These are phyloP conservation scores for Corallochytrium limacisporum DNA, from an alignment of 78 protist genomes.

Conservation along the genomic window DNA sequence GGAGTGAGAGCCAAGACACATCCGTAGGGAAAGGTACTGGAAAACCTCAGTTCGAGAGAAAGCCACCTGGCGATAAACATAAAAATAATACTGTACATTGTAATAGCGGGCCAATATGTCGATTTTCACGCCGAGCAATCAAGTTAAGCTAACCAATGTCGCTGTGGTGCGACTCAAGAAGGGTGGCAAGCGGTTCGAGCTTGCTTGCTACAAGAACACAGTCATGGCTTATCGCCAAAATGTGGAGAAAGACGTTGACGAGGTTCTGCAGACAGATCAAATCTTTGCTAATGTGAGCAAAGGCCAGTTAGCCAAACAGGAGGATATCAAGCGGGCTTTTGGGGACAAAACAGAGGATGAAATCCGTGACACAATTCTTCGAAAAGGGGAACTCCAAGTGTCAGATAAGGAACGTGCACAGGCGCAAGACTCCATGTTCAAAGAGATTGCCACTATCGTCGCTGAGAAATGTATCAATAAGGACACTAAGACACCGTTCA, in stretches of 20 bases:
- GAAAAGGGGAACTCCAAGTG: slow-evolving; percentile 80
- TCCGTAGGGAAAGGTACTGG: no score
- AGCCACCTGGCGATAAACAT: no score
- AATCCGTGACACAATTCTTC: slow-evolving; percentile 20
- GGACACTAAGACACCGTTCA: slow-evolving; percentile 57
- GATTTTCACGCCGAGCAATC: slow-evolving; percentile 66
- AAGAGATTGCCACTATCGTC: slow-evolving; percentile 68
- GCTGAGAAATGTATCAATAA: slow-evolving; percentile 45
- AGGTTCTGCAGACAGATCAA: slow-evolving; percentile 74
- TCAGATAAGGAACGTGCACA: slow-evolving; percentile 63
- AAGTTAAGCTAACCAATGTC: slow-evolving; percentile 75
- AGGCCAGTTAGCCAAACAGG: slow-evolving; percentile 67
- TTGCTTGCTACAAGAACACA: slow-evolving; percentile 84
- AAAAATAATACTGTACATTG: no score
- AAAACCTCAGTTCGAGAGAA: no score
- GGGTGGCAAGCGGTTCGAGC: slow-evolving; percentile 67
- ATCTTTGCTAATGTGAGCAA: slow-evolving; percentile 79
- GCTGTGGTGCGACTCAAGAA: slow-evolving; percentile 71
- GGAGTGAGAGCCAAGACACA: no score
- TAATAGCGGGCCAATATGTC: no score
- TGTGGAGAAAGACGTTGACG: slow-evolving; percentile 79
- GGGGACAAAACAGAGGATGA: slow-evolving; percentile 41
- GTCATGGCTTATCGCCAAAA: slow-evolving; percentile 65
- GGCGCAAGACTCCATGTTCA: slow-evolving; percentile 18
- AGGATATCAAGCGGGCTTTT: slow-evolving; percentile 51